Evolutionary conservation across 257 asterid species (phyloP).

Genomic region (Cinchona pubescens): DNA sequence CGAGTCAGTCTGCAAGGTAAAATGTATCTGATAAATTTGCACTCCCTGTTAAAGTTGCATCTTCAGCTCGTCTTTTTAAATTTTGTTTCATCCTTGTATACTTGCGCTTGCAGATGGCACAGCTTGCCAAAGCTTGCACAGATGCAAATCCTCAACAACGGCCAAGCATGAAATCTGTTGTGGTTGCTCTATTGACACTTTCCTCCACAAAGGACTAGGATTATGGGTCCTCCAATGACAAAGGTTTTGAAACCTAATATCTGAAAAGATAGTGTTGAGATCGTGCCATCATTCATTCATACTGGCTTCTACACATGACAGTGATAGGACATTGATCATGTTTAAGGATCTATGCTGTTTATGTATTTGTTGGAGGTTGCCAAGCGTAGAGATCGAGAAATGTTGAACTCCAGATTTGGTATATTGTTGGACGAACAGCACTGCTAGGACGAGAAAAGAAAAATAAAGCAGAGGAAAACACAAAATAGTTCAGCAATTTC

Average conservation of each 20-base stretch:
- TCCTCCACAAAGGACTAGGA: constrained; percentile 90
- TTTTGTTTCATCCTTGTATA: background rate
- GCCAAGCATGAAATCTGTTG: constrained; percentile 85
- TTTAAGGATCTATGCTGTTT: too few relatives aligned
- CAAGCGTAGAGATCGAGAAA: too few relatives aligned
- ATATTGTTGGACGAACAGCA: too few relatives aligned
- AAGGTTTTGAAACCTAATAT: constrained; percentile 62
- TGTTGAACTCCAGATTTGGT: too few relatives aligned
- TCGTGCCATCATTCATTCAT: background rate
- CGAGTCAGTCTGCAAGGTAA: constrained; percentile 71
- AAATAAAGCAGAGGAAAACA: too few relatives aligned
- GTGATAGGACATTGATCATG: too few relatives aligned
- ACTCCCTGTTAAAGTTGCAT: background rate
- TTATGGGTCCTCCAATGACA: constrained; percentile 69
- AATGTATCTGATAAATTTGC: background rate
- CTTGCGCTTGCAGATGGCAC: constrained; percentile 56
- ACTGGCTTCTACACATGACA: too few relatives aligned
- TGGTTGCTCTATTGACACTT: constrained; percentile 84
- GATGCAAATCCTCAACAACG: constrained; percentile 79
- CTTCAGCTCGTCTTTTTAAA: background rate
- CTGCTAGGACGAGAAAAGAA: too few relatives aligned
- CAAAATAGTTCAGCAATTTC: too few relatives aligned
- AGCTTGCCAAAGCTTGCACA: constrained; percentile 84
- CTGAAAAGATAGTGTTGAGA: constrained; percentile 55
- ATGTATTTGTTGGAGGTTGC: too few relatives aligned